Percentiles rank a stretch among this genome's conserved stretches.
These are phyloP conservation scores for Saitozyma sp. DNA, from an alignment of 768 basidiomycete genomes.

Conservation along the genomic window DNA sequence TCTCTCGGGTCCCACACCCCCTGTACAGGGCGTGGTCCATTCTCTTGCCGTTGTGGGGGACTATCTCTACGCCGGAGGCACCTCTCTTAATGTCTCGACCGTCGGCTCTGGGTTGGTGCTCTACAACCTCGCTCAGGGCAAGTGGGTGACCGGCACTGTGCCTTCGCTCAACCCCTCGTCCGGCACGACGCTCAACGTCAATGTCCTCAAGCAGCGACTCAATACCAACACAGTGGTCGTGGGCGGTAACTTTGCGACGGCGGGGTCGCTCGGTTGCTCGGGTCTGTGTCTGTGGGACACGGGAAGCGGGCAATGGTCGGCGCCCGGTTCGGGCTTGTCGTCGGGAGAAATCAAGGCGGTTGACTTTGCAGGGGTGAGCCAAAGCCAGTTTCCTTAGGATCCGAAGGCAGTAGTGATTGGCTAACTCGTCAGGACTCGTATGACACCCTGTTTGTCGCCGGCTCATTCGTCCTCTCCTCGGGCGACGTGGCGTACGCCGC, in stretches of 20 bases:
- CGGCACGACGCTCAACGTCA: slow-evolving; percentile 62
- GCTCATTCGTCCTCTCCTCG: slow-evolving; percentile 69
- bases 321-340: slow-evolving; percentile 71
- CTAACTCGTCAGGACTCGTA: slow-evolving; percentile 59
- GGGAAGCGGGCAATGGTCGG: slow-evolving; percentile 70
- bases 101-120: slow-evolving; percentile 74
- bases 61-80: slow-evolving; percentile 77
- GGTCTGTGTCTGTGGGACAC: slow-evolving; percentile 77
- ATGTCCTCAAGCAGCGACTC: slow-evolving; percentile 67
- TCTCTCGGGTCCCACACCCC: slow-evolving; percentile 63
- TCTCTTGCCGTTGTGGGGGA: slow-evolving; percentile 71
- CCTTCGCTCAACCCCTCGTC: slow-evolving; percentile 62
- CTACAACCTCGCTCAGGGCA: slow-evolving; percentile 69
- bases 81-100: slow-evolving; percentile 46
- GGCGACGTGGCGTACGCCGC: slow-evolving; percentile 71
- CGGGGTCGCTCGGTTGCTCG: slow-evolving; percentile 71
- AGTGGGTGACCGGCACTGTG: slow-evolving; percentile 64
- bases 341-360: slow-evolving; percentile 77
- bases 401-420: too few relatives aligned
- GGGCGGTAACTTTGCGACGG: slow-evolving; percentile 81
- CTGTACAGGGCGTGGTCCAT: slow-evolving; percentile 73
- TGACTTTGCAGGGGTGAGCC: slow-evolving; percentile 75
- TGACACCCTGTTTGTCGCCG: slow-evolving; percentile 73
- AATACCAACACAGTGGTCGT: slow-evolving; percentile 70
- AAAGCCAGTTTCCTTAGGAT: too few relatives aligned